Conservation (phyloP, 768 basidiomycete genomes). For the Mrakia hoshinonis region DNA sequence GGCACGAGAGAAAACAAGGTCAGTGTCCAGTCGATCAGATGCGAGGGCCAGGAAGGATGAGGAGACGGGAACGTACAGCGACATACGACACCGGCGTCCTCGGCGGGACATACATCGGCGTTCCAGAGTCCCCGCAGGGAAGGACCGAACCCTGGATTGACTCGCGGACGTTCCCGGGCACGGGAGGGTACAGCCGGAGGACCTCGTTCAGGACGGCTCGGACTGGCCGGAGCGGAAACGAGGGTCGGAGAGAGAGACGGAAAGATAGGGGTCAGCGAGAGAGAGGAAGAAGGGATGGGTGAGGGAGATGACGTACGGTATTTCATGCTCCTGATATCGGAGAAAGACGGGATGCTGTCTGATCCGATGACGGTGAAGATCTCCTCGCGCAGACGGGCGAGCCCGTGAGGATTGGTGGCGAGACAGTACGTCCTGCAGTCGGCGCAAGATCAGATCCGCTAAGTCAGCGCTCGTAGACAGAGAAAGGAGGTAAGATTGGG, state of each 20-base stretch:
- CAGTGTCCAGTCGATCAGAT: slow-evolving; percentile 58
- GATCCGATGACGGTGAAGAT: slow-evolving; percentile 52
- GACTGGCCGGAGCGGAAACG: slow-evolving; percentile 27
- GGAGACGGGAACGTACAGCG: slow-evolving; percentile 51
- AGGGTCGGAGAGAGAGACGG: slow-evolving; percentile 32
- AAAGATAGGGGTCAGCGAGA: slow-evolving; percentile 10
- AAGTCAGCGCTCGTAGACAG: not conserved
- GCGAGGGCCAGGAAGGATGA: slow-evolving; percentile 41
- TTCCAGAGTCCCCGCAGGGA: slow-evolving; percentile 31
- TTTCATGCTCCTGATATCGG: slow-evolving; percentile 53
- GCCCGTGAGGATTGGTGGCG: slow-evolving; percentile 55
- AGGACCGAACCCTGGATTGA: slow-evolving; percentile 33
- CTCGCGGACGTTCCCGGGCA: slow-evolving; percentile 47
- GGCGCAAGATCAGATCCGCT: not conserved
- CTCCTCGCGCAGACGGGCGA: slow-evolving; percentile 52
- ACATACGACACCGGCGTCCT: slow-evolving; percentile 44
- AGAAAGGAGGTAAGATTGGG: not conserved
- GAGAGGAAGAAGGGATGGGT: not conserved
- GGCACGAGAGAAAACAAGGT: too few relatives aligned
- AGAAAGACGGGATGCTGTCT: slow-evolving; percentile 49
- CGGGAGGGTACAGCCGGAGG: slow-evolving; percentile 67
- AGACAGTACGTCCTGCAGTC: slow-evolving; percentile 63
- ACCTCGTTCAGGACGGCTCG: slow-evolving; percentile 64
- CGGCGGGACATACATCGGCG: slow-evolving; percentile 36
- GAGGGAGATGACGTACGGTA: slow-evolving; percentile 49